These are phyloP conservation scores for Saturnispora zaruensis DNA, from an alignment of 805 yeast species.

Conservation along the genomic window DNA sequence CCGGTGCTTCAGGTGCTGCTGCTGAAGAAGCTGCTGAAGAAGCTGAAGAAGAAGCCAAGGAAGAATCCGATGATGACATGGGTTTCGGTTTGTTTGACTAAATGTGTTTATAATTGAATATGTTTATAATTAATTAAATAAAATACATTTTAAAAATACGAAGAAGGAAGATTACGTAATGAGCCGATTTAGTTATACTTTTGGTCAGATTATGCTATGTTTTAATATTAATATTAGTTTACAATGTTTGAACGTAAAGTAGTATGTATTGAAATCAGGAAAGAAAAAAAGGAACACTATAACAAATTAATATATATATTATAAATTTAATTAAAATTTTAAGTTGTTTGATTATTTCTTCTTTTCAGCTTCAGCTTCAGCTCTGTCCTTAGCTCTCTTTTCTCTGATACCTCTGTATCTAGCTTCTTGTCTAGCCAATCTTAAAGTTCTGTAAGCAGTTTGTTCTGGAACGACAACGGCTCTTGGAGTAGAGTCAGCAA, in stretches of 20 bases:
- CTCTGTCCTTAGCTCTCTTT: slow-evolving; percentile 94
- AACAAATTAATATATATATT: slow-evolving; percentile 6
- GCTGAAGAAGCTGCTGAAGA: slow-evolving; percentile 45
- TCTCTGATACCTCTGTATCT: slow-evolving; percentile 92
- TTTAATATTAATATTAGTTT: no score
- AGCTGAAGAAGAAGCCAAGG: slow-evolving; percentile 52
- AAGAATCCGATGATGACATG: slow-evolving; percentile 77
- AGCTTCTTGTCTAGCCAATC: slow-evolving; percentile 92
- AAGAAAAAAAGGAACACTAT: slow-evolving; percentile 2
- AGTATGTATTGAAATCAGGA: slow-evolving; percentile 5
- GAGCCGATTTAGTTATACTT: no score
- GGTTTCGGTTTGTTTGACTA: slow-evolving; percentile 90
- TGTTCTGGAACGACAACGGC: slow-evolving; percentile 71
- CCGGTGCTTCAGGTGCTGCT: slow-evolving; percentile 38
- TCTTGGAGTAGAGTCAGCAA: slow-evolving; percentile 70
- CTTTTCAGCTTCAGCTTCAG: slow-evolving; percentile 99
- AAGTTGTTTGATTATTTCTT: slow-evolving; percentile 60
- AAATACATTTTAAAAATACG: not conserved
- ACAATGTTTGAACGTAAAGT: slow-evolving; percentile 5
- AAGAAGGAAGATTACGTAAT: not conserved
- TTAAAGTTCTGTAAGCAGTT: slow-evolving; percentile 87
- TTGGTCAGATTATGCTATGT: no score
- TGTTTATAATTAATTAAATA: not conserved
- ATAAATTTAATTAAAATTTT: not conserved
- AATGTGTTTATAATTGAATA: slow-evolving; percentile 21